Conservation (phyloP, 192 early-diverging fungal genomes). For the Rhizophagus prolifer region DNA sequence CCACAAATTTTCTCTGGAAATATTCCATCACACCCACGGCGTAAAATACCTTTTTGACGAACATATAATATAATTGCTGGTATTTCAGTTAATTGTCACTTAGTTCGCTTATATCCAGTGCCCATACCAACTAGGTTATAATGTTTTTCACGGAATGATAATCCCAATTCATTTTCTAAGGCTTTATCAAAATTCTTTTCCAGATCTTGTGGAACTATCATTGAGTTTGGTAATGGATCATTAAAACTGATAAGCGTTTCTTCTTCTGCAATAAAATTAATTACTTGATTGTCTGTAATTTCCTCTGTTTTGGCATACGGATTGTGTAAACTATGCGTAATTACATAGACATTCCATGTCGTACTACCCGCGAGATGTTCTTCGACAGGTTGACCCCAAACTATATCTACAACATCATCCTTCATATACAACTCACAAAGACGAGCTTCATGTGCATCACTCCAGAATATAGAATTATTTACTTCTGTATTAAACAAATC, state of each 20-base stretch:
- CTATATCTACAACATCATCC: constrained; percentile 21
- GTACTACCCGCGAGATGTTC: not conserved
- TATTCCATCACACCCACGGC: not conserved
- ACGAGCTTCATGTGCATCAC: constrained; percentile 6
- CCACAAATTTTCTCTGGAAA: constrained; percentile 6
- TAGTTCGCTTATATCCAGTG: not conserved
- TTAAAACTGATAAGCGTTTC: not conserved
- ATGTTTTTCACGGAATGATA: not conserved
- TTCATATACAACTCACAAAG: constrained; percentile 11
- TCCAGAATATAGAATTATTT: not conserved
- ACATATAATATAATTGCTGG: not conserved
- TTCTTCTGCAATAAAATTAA: constrained; percentile 16
- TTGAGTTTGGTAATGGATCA: not conserved
- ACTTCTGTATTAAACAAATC: too few relatives aligned
- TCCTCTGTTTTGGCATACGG: not conserved
- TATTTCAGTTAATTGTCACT: not conserved
- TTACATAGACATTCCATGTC: not conserved
- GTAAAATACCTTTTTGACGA: not conserved
- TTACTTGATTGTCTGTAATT: not conserved
- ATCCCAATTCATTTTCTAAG: not conserved
- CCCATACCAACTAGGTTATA: constrained; percentile 3
- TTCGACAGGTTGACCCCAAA: not conserved
- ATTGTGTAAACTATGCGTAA: not conserved
- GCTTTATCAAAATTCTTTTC: not conserved
- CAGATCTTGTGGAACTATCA: not conserved